Base-by-base conservation (phyloP, 1,139 yeast species). In the Hemisphaericaspora xylofermentans region DNA sequence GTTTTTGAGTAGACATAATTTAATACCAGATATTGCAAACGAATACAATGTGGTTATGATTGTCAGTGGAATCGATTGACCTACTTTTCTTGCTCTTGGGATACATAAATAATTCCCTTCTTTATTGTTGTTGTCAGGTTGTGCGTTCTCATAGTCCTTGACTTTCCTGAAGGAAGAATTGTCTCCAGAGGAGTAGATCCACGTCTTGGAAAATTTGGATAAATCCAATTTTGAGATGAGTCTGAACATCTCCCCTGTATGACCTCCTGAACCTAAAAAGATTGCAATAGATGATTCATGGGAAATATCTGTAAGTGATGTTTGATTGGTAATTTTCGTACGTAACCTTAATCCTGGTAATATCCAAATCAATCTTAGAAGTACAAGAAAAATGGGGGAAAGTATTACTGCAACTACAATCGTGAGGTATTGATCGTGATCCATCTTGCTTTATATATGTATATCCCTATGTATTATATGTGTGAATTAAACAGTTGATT, bases 161-260 rank as follows among this genome's bases (percentile, higher is more conserved):
- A 84, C 75, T 49, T 75, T 77, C 6, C 60, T 49, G 7, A 74
- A 51, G 0, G 94, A 85, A 1, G 84, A 66, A 2, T 66, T 46
- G 54, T 87, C 95, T 4, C 82, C 87, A 1, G 80, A 68, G 1
- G 76, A 73, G 1, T 67, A 58, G 8, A 76, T 67, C 72, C 80
- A 78, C 1, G 71, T 66, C 41, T 79, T 53, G 7, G 61, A 42
- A 16, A 68, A 53, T 3, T 45, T 42, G 1, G 51, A 28, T 18
- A 73, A 31, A 33, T 64, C 50, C 31, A 62, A 53, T 44, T 69
- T 66, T 5, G 65, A 58, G 13, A 88, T 58, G 22, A 93, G 67
- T 30, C 93, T 68, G 22, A 89, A 59, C 95, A 93, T 88, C 59
- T 93, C 98, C 1, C 97, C 98, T 0, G 98, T 91, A 57, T 93